Base-by-base conservation (phyloP, 495 filamentous ascomycete genomes). In the Schizothecium vesticola region DNA sequence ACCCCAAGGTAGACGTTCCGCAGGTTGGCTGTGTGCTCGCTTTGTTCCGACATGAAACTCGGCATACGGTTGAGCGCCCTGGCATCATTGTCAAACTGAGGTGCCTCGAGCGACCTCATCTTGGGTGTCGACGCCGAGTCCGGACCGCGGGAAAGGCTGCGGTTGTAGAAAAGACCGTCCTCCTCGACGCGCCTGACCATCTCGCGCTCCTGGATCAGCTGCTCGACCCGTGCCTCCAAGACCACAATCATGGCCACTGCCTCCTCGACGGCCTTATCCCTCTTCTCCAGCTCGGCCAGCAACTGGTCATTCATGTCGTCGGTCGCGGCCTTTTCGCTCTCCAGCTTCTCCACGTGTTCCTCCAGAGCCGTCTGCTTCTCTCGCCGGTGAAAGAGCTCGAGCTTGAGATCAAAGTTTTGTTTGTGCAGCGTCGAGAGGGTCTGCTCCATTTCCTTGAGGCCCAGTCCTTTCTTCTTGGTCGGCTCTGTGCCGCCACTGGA, bases 391-490 rank as follows among this genome's bases (percentile, higher is more conserved):
- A 86, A 91, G 1, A 97, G 82, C 69, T 94, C 91, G 60, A 97
- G 81, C 77, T 96, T 96, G 66, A 97, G 82, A 73, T 94, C 91
- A 73, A 96, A 97, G 72, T 96, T 95, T 73, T 94, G 86, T 73
- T 96, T 96, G 73, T 90, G 89, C 59, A 96, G 80, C 60, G 86
- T 91, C 22, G 79, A 84, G 51, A 83, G 64, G 56, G 79, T 82
- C 72, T 83, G 75, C 68, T 83, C 80, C 71, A 81, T 78, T 60
- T 81, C 80, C 70, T 82, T 84, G 56, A 81, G 74, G 22, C 83
- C 83, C 72, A 84, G 78, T 59, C 82, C 76, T 64, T 75, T 74
- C 70, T 78, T 78, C 62, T 79, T 82, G 63, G 76, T 65, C 19
- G 73, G 64, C 2, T 81, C 78, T 25, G 69, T 70, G 8, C 74